Percentiles rank a stretch among this genome's conserved stretches.
Evolutionary conservation across 164 flowering plant genomes (phyloP).

Genomic region (Litsea cubeba): DNA sequence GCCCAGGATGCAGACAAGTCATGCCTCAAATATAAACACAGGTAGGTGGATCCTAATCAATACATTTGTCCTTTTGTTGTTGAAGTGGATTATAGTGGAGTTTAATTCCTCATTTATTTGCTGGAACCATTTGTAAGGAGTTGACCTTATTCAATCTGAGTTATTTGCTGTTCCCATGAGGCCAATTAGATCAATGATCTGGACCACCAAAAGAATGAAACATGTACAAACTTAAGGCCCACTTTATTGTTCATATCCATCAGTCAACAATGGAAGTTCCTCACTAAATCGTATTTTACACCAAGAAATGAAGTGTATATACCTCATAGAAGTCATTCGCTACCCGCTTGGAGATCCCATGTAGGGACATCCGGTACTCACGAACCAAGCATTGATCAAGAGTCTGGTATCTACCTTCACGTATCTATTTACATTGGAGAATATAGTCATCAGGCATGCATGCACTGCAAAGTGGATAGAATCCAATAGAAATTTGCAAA

Average conservation of each 20-base stretch:
- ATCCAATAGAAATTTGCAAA: not conserved
- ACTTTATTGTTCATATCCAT: not conserved
- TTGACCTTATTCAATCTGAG: not conserved
- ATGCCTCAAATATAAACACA: not conserved
- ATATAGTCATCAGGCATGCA: slow-evolving; percentile 1
- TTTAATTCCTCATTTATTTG: too few relatives aligned
- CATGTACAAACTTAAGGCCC: not conserved
- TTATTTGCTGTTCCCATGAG: not conserved
- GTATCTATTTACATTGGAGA: slow-evolving; percentile 44
- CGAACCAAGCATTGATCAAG: slow-evolving; percentile 79
- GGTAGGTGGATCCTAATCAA: not conserved
- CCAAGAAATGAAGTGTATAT: not conserved
- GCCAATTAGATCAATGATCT: not conserved
- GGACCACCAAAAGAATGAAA: not conserved
- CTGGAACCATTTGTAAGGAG: not conserved
- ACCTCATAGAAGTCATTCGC: slow-evolving; percentile 86
- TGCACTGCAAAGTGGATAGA: not conserved
- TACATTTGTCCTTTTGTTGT: not conserved
- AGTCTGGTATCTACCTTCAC: slow-evolving; percentile 82
- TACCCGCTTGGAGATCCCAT: slow-evolving; percentile 48
- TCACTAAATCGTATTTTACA: not conserved
- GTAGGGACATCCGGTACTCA: slow-evolving; percentile 72
- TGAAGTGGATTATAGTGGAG: not conserved
- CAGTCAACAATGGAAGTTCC: not conserved
- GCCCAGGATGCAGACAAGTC: not conserved